Conservation (phyloP, 495 filamentous ascomycete species). For the Lophium mytilinum region DNA sequence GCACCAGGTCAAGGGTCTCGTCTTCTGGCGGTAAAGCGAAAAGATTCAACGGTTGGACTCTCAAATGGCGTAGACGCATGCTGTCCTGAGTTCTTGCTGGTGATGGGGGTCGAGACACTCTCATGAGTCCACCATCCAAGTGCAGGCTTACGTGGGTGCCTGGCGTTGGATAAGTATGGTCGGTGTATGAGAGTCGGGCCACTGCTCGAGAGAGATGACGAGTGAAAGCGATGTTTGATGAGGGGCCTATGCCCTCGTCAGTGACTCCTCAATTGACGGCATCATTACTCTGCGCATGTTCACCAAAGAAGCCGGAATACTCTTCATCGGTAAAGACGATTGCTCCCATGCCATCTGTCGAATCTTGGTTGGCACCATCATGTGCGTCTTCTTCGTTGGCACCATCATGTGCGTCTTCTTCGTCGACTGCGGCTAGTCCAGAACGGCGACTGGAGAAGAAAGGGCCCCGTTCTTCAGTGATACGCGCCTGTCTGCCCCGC, state of each 20-base stretch:
- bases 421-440: constrained; percentile 21
- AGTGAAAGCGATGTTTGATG: constrained; percentile 44
- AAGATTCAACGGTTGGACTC: constrained; percentile 7
- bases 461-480: too few relatives aligned
- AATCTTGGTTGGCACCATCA: constrained; percentile 17
- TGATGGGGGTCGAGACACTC: constrained; percentile 24
- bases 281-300: background rate
- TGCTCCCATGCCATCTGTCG: constrained; percentile 38
- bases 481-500: background rate
- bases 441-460: background rate
- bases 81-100: background rate
- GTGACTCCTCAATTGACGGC: too few relatives aligned
- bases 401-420: constrained; percentile 25
- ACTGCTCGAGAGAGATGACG: constrained; percentile 33
- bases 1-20: constrained; percentile 26
- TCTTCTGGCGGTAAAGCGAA: constrained; percentile 21
- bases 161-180: background rate
- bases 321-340: constrained; percentile 38
- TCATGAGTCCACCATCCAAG: constrained; percentile 25
- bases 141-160: background rate
- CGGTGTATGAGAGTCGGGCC: background rate
- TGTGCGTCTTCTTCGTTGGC: constrained; percentile 15
- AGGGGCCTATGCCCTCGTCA: constrained; percentile 32
- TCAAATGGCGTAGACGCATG: background rate
- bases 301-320: constrained; percentile 43